Evolutionary conservation across 2,329 filamentous ascomycete genomes (phyloP).

Genomic region (Pseudohalonectria lignicola): DNA sequence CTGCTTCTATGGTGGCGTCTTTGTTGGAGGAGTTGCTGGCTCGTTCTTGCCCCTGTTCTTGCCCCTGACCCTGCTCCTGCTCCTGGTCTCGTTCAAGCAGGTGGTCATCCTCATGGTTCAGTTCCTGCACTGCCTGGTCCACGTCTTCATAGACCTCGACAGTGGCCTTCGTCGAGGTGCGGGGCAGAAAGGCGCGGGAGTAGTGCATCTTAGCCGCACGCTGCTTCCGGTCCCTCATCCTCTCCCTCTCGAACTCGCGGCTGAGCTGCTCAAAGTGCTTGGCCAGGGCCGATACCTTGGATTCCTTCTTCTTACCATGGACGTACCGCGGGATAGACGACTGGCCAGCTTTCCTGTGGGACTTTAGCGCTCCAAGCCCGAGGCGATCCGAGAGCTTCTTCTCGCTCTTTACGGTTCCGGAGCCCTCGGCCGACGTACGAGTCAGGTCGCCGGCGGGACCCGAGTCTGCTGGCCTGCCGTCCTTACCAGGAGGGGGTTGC

Average conservation of each 20-base stretch:
- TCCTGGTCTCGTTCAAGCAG: conserved; percentile 19
- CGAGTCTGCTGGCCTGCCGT: background rate
- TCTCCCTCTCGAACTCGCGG: conserved; percentile 91
- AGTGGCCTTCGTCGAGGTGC: conserved; percentile 87
- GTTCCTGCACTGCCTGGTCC: conserved; percentile 81
- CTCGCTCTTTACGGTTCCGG: conserved; percentile 46
- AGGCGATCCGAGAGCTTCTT: conserved; percentile 70
- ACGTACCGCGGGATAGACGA: conserved; percentile 87
- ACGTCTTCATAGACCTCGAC: conserved; percentile 95
- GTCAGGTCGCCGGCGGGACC: background rate
- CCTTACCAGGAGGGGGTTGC: conserved; percentile 10
- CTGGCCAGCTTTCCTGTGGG: conserved; percentile 38
- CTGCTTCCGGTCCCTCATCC: conserved; percentile 74
- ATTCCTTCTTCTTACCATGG: conserved; percentile 58
- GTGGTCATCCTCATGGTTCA: conserved; percentile 54
- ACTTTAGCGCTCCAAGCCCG: conserved; percentile 54
- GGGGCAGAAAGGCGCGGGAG: conserved; percentile 70
- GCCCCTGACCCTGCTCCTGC: background rate
- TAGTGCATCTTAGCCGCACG: conserved; percentile 63
- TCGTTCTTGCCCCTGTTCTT: no score
- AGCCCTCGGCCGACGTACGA: conserved; percentile 19
- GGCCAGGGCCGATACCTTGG: conserved; percentile 82
- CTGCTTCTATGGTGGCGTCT: background rate
- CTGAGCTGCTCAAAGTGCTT: conserved; percentile 96
- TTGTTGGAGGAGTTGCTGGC: no score